Base-by-base conservation (phyloP, 192 early-diverging fungal species). In the Linnemannia schmuckeri region DNA sequence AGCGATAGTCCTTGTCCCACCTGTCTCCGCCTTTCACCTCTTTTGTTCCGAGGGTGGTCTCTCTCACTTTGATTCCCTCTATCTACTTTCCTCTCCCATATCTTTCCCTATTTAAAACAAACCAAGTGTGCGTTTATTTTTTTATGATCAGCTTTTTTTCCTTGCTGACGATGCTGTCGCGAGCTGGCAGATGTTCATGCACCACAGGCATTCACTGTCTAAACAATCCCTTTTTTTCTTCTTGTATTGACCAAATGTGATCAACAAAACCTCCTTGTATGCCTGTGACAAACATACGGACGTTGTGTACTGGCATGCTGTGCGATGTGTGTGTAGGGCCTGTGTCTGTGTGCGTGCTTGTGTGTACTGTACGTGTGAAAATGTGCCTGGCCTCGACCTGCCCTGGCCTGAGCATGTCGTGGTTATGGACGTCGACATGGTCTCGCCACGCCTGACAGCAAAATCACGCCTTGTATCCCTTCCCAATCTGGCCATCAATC, bases 21-120 rank as follows among this genome's bases (percentile, higher is more conserved):
- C 41, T 72, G 20, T 72, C 61, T 66, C 61, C 61, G 40, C 38
- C 70, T 72, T 42, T 24, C 40, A 8, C 70, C 38, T 72, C 70
- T 8, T 42, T 70, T 35, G 38, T 20, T 15, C 68, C 38, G 17
- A 37, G 33, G 47, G 17, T 2, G 47, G 12, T 1, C 47, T 49
- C 15, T 49, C 13, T 52, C 49, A 13, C 13, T 49, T 4, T 57
- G 5, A 9, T n/a, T n/a, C 17, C 3, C 27, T 33, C 27, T 33
- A 13, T 66, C 61, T 15, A 30, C 3, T 66, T 63, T 20, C 33
- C 30, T 27, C 2, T 66, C 27, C 61, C 10, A 1, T 66, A 30
- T 30, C 61, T 24, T 54, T 17, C 22, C 52, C 12, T 54, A 1
- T n/a, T 22, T 7, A 55, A 18, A 55, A 54, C 3, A 57, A 22